Base-by-base conservation (phyloP, 2,329 filamentous ascomycete species). In the Fusarium nanum region DNA sequence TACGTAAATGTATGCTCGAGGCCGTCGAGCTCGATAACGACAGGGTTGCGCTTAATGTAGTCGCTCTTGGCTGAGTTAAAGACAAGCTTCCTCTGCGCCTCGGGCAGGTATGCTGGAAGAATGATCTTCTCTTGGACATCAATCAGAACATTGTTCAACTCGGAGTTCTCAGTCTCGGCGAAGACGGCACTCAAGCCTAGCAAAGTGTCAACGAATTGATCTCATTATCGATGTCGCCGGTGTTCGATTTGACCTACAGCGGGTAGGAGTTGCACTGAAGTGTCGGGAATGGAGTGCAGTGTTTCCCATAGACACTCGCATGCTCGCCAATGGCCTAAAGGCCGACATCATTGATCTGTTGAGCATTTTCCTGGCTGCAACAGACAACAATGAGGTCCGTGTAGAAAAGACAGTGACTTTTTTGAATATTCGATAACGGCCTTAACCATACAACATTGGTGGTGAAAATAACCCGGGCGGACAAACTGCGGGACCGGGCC, bases 51-150 rank as follows among this genome's bases (percentile, higher is more conserved):
- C 63, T 85, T 79, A 42, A 91, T 83, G 62, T 78, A 78, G 68
- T 83, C 79, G 68, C 82, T 79, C 77, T 84, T 81, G 66, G 82
- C 83, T 16, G 75, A 68, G 62, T 82, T 80, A 79, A 83, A 85
- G 71, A 92, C 78, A 63, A 86, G 82, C 70, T 85, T 81, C 72
- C 83, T 85, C 79, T 91, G 86, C 53, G 80, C 78, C 28, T 76
- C 60, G 23, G 84, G 82, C 28, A 92, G 86, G 75, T 89, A 86
- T 32, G 83, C 79, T n/a, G 89, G 89, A 44, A 92, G 79, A 76
- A 92, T 86, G 77, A 90, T 84, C 71, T 86, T 86, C 47, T 84
- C 79, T 68, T 89, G 87, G 75, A 91, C 84, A 23, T 74, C 78
- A 42, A 78, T 76, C 65, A 92, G 85, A 32, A 84, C 74, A 14